These are phyloP conservation scores for Kandelia obovata DNA, from an alignment of 345 rosid genomes.

Conservation along the genomic window DNA sequence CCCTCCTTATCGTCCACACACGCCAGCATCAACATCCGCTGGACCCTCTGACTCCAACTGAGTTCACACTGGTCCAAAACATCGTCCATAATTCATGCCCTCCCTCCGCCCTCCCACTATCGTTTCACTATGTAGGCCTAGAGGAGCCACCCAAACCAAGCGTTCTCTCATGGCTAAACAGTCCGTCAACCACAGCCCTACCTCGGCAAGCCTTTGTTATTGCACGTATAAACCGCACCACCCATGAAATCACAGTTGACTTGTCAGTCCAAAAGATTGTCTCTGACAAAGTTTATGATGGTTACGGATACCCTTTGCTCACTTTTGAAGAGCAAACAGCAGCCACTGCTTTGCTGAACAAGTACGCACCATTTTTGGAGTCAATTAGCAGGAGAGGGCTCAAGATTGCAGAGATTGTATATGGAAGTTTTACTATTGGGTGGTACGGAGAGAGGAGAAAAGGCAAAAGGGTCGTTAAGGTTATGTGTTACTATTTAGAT, in stretches of 20 bases:
- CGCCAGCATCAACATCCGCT: constrained; percentile 26
- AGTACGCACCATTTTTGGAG: constrained; percentile 30
- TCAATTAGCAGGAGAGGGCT: constrained; percentile 29
- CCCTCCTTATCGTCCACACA: constrained; percentile 2
- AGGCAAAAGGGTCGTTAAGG: constrained; percentile 26
- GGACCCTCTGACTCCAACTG: constrained; percentile 28
- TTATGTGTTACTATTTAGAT: constrained; percentile 31
- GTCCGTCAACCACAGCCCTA: constrained; percentile 18
- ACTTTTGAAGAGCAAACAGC: constrained; percentile 24
- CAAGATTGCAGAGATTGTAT: constrained; percentile 26
- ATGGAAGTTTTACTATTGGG: constrained; percentile 21
- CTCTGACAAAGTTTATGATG: constrained; percentile 23
- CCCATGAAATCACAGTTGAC: constrained; percentile 33
- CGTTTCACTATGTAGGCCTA: constrained; percentile 38
- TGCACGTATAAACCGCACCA: constrained; percentile 26
- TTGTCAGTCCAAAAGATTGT: constrained; percentile 2
- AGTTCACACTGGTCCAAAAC: constrained; percentile 19
- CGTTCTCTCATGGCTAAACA: constrained; percentile 28
- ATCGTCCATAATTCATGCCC: constrained; percentile 17
- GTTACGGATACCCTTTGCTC: constrained; percentile 34
- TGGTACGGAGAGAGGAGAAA: constrained; percentile 34
- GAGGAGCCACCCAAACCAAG: constrained; percentile 33
- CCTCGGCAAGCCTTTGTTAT: constrained; percentile 38
- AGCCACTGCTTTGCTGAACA: constrained; percentile 14
- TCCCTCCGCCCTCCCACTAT: constrained; percentile 5